Conservation (phyloP, 495 filamentous ascomycete species). For the Xylona heveae region DNA sequence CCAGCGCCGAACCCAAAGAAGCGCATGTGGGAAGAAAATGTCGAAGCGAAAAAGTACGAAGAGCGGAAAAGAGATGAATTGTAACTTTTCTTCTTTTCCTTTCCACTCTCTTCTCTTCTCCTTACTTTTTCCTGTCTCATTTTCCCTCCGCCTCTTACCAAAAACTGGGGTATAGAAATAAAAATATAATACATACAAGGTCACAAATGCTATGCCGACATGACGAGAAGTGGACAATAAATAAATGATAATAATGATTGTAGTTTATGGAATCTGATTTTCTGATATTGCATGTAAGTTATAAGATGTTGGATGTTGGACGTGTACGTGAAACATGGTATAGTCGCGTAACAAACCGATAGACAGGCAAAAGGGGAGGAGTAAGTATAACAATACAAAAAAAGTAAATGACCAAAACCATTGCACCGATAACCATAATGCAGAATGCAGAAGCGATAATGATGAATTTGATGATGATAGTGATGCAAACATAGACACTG, state of each 20-base stretch:
- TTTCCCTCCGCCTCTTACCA: neutral
- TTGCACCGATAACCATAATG: slow-evolving; percentile 4
- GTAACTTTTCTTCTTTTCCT: too few relatives aligned
- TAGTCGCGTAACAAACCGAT: too few relatives aligned
- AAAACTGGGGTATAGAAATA: neutral
- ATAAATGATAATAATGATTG: too few relatives aligned
- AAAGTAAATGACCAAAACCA: too few relatives aligned
- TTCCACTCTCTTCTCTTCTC: too few relatives aligned
- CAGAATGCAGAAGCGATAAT: slow-evolving; percentile 6
- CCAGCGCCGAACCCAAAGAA: slow-evolving; percentile 41
- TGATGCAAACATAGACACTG: neutral
- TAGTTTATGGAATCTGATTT: too few relatives aligned
- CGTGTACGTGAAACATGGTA: too few relatives aligned
- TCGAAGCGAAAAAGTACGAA: slow-evolving; percentile 13
- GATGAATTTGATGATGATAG: slow-evolving; percentile 9
- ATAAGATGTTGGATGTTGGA: too few relatives aligned
- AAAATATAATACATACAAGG: too few relatives aligned
- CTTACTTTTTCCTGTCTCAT: neutral
- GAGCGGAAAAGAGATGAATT: slow-evolving; percentile 29
- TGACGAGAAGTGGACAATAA: too few relatives aligned
- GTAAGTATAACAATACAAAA: slow-evolving; percentile 5
- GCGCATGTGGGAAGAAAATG: slow-evolving; percentile 57
- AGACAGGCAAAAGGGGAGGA: slow-evolving; percentile 1
- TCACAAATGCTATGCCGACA: too few relatives aligned
- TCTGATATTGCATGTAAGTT: too few relatives aligned